phyloP scores from a whole-genome alignment of 2,329 filamentous ascomycete species.

The Xylariales sp. region DNA sequence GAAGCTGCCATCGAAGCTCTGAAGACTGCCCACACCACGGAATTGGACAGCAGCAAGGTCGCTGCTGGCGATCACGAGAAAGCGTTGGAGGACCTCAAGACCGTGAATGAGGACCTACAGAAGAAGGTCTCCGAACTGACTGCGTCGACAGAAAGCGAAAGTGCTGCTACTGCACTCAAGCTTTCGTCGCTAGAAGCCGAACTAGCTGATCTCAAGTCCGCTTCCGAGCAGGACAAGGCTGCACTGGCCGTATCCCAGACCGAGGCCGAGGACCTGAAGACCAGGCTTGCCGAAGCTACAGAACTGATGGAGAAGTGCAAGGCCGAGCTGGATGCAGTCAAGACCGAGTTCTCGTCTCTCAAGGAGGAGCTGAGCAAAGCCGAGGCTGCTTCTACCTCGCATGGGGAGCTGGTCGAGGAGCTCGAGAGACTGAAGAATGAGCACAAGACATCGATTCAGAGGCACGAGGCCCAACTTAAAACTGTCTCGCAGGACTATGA shows the following conservation, averaged over 20 bases:
- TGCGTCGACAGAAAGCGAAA: conserved; percentile 41
- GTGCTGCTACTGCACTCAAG: conserved; percentile 39
- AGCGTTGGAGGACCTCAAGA: conserved; percentile 45
- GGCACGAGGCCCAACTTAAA: conserved; percentile 54
- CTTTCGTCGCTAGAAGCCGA: conserved; percentile 48
- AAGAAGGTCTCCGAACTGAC: conserved; percentile 50
- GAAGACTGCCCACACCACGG: conserved; percentile 48
- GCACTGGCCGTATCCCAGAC: conserved; percentile 42
- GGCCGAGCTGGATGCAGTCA: conserved; percentile 42
- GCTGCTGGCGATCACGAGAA: conserved; percentile 43
- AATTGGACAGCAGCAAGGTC: conserved; percentile 42
- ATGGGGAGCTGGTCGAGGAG: conserved; percentile 19
- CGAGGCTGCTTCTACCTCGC: conserved; percentile 42
- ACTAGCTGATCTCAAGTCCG: conserved; percentile 43
- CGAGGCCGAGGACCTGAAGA: conserved; percentile 32
- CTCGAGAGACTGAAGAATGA: conserved; percentile 47
- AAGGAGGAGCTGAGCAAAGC: conserved; percentile 37
- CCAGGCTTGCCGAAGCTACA: conserved; percentile 26
- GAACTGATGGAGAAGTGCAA: conserved; percentile 27
- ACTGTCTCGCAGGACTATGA: conserved; percentile 58
- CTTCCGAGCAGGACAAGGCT: conserved; percentile 43
- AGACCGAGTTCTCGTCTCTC: conserved; percentile 44
- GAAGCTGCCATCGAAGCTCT: conserved; percentile 43
- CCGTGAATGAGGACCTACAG: conserved; percentile 48
- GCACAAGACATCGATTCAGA: conserved; percentile 33